Evolutionary conservation across 495 filamentous ascomycete genomes (phyloP).

Genomic region (Penicillium flavigenum): DNA sequence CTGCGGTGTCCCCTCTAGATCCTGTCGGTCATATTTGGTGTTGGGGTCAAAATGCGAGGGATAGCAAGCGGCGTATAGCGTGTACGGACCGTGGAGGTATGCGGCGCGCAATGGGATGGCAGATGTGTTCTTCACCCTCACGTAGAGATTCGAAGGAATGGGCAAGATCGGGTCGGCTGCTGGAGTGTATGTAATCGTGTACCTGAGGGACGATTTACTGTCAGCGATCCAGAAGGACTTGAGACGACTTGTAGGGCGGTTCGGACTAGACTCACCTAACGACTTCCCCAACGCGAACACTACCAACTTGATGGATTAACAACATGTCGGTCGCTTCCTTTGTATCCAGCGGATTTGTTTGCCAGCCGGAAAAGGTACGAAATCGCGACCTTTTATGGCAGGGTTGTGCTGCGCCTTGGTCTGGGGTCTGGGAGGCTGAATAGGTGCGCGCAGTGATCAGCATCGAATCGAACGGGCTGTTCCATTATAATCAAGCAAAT

Average conservation of each 20-base stretch:
- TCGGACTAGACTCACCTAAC: conserved; percentile 53
- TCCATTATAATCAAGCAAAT: conserved; percentile 21
- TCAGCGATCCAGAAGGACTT: conserved; percentile 1
- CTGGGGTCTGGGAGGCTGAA: conserved; percentile 44
- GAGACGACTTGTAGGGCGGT: neutral
- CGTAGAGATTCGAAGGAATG: conserved; percentile 70
- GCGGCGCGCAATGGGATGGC: conserved; percentile 87
- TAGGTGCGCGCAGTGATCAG: conserved; percentile 52
- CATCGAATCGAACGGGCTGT: conserved; percentile 36
- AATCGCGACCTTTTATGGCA: conserved; percentile 29
- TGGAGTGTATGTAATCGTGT: conserved; percentile 93
- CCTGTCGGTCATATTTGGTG: conserved; percentile 60
- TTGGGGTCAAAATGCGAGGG: conserved; percentile 79
- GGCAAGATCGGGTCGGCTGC: conserved; percentile 82
- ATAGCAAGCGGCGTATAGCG: conserved; percentile 79
- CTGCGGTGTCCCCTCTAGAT: conserved; percentile 67
- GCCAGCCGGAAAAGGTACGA: conserved; percentile 45
- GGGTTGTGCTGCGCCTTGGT: conserved; percentile 27
- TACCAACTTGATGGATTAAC: conserved; percentile 82
- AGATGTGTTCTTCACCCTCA: conserved; percentile 89
- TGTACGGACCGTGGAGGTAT: conserved; percentile 95
- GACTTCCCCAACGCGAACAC: conserved; percentile 89
- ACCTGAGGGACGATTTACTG: conserved; percentile 43
- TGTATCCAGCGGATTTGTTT: conserved; percentile 22
- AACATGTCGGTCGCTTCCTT: conserved; percentile 61